Conservation (phyloP, 1,284 basidiomycete genomes). For the Sporisorium sorghi region DNA sequence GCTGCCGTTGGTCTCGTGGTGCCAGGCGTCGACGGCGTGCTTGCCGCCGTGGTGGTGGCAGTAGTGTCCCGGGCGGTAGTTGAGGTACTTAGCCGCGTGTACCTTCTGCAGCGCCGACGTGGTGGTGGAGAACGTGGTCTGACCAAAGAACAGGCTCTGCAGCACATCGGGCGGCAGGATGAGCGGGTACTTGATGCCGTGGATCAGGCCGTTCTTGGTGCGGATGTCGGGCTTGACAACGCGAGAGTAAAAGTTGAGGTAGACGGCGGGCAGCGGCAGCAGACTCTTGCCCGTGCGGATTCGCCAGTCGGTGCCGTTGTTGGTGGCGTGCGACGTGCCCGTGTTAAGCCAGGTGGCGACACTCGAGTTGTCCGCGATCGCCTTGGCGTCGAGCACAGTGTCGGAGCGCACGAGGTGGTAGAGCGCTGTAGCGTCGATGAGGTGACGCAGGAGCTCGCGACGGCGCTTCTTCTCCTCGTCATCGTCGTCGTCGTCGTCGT, state of each 20-base stretch:
- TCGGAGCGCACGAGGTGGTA: conserved; percentile 76
- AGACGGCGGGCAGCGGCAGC: conserved; percentile 70
- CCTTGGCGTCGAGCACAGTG: conserved; percentile 66
- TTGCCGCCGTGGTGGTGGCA: conserved; percentile 70
- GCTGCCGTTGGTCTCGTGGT: conserved; percentile 21
- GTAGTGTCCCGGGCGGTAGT: conserved; percentile 72
- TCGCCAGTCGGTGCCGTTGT: conserved; percentile 74
- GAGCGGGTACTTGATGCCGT: conserved; percentile 76
- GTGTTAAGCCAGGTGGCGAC: conserved; percentile 74
- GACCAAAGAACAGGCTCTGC: conserved; percentile 74
- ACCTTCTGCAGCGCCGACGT: conserved; percentile 66
- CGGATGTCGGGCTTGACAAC: conserved; percentile 71
- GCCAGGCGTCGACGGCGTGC: conserved; percentile 49
- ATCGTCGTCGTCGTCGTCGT: conserved; percentile 62
- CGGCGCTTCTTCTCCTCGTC: conserved; percentile 74
- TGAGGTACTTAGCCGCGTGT: conserved; percentile 36
- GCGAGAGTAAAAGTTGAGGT: conserved; percentile 75
- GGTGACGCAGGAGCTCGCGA: conserved; percentile 71
- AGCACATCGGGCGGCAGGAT: conserved; percentile 77
- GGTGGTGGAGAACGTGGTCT: conserved; percentile 74
- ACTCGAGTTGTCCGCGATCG: conserved; percentile 75
- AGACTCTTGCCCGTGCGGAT: conserved; percentile 73
- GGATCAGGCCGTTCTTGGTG: conserved; percentile 77
- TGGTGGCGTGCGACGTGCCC: conserved; percentile 30
- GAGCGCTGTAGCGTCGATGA: conserved; percentile 74